phyloP scores from a whole-genome alignment of 73 alveolate species.

The Paramecium sonneborni region DNA sequence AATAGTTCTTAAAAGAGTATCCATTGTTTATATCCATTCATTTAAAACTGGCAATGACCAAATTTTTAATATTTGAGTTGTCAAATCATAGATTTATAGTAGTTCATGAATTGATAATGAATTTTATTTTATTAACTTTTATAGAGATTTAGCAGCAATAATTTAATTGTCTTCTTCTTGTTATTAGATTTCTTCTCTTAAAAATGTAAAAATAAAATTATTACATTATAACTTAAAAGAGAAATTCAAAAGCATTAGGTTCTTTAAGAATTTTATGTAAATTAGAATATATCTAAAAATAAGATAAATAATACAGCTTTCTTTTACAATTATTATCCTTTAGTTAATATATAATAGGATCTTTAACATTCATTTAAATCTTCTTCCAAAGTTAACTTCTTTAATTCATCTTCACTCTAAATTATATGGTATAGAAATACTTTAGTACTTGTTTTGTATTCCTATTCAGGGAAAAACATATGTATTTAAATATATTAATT shows the following conservation, averaged over 20 bases:
- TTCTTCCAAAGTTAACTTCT: conserved; percentile 61
- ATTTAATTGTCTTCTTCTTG: conserved; percentile 48
- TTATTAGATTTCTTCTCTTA: conserved; percentile 27
- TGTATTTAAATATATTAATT: neutral
- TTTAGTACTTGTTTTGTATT: neutral
- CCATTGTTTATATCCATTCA: conserved; percentile 19
- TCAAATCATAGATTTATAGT: conserved; percentile 36
- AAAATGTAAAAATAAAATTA: neutral
- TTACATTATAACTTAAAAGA: conserved; percentile 40
- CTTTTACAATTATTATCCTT: conserved; percentile 54
- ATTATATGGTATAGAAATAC: neutral
- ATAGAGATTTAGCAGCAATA: conserved; percentile 24
- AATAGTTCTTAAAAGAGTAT: neutral
- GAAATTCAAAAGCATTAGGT: neutral
- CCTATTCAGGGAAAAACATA: conserved; percentile 37
- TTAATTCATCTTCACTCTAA: conserved; percentile 63
- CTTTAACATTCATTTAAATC: conserved; percentile 52
- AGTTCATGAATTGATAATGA: neutral
- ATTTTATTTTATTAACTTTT: neutral
- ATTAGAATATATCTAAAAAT: neutral
- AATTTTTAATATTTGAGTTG: conserved; percentile 30
- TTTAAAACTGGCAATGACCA: conserved; percentile 61
- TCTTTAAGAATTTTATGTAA: neutral
- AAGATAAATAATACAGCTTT: conserved; percentile 24
- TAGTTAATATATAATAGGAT: conserved; percentile 47